Conservation (phyloP, 495 filamentous ascomycete species). For the Amorphotheca resinae region DNA sequence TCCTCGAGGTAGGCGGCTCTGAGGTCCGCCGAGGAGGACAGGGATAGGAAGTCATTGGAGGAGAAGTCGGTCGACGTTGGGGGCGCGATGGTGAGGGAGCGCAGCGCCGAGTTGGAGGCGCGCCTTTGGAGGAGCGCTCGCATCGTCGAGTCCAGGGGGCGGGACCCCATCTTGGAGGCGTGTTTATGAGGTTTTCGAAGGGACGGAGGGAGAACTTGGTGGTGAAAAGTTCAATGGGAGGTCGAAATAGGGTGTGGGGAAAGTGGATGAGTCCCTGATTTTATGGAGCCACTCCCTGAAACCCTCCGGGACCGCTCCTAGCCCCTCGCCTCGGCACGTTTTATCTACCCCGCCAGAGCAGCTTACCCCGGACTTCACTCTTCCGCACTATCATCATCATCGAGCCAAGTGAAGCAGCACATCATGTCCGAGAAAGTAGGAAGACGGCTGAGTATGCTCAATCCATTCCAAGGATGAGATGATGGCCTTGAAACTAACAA, state of each 20-base stretch:
- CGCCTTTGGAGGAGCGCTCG: constrained; percentile 7
- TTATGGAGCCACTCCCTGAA: background rate
- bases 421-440: constrained; percentile 8
- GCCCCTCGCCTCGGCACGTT: background rate
- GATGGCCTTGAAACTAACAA: constrained; percentile 1
- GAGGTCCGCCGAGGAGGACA: constrained; percentile 33
- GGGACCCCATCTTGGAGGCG: background rate
- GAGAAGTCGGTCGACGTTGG: constrained; percentile 40
- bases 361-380: background rate
- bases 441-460: constrained; percentile 11
- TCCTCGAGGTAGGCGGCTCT: constrained; percentile 29
- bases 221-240: background rate
- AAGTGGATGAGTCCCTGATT: background rate
- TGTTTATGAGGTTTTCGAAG: background rate
- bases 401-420: background rate
- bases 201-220: background rate
- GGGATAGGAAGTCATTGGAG: constrained; percentile 51
- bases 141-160: constrained; percentile 5
- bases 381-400: background rate
- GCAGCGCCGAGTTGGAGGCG: constrained; percentile 18
- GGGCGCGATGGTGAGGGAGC: constrained; percentile 30
- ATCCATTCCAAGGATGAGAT: background rate
- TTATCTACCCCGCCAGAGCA: background rate
- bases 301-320: background rate
- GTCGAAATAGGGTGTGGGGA: background rate